Evolutionary conservation across 2,329 filamentous ascomycete genomes (phyloP), one percentile per base, ranked within the genome.

Genomic region (Didymella glomerata): DNA sequence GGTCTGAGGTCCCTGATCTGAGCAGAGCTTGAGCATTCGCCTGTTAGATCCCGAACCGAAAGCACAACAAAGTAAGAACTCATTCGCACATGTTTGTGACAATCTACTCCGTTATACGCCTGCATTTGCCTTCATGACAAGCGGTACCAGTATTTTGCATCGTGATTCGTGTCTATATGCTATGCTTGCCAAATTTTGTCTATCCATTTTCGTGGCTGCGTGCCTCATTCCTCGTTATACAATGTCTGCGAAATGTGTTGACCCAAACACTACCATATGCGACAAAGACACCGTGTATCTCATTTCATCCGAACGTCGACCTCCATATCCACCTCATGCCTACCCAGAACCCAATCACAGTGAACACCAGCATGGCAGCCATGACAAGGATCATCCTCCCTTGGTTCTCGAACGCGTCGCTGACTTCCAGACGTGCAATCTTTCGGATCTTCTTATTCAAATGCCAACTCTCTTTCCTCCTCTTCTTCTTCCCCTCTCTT

Each of bases 321-420:
- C 50, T 50, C 56, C 56, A 59, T 8, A 69, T 9, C 73, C 73
- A 74, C 50, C 57, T 63, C 42, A 67, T n/a, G 3, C 54, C 60
- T 48, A 68, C 56, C 61, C 65, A 69, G 24, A 67, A 32, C 13
- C 60, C 68, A n/a, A 62, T 45, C 13, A 59, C 49, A 14, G 45
- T 45, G 10, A 72, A 11, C 24, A 66, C 28, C 47, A 71, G 14
- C 27, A 68, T 65, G 4, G 81, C 68, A 9, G 77, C 78, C 67
- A 90, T 70, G 2, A 75, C 78, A 4, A 82, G 69, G 24, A 89
- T 76, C n/a, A 90, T 82, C 20, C 77, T 78, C 11, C 79, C 77
- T 24, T 86, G 81, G 71, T 89, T 79, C 70, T 84, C 83, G 63
- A 90, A 86, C 3, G 88, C 88, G 68, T 90, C 87, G 3, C 80